Base-by-base conservation (phyloP, 306 rosid genomes). In the Malus sylvestris region DNA sequence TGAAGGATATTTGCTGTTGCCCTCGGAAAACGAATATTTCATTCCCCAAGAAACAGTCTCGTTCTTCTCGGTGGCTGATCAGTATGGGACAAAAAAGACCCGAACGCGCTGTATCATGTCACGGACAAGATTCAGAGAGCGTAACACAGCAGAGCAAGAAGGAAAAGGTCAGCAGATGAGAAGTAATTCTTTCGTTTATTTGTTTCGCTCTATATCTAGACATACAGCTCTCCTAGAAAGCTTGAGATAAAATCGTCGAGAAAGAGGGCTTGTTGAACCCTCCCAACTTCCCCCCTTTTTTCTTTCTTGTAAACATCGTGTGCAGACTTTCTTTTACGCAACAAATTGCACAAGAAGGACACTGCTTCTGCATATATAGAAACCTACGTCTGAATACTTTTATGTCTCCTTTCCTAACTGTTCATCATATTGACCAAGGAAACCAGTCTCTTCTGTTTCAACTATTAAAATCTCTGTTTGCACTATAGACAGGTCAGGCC, bases 11-110 rank as follows among this genome's bases (percentile, higher is more conserved):
- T 29, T 71, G 81, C 63, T 74, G 74, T 40, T 82, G 83, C 53
- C 59, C 83, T 81, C 81, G 40, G 0, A 82, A 78, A 16, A 77
- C 65, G 51, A 67, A 9, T 22, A 20, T 89, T 25, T 84, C 91
- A 0, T 89, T 84, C 74, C 82, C 80, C 68, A 87, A 51, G 77
- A 88, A 75, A 77, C 58, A 71, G 35, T 46, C 77, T 20, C 72
- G 33, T 20, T 65, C 73, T 78, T 79, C 77, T 68, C 10, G 12
- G 3, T 46, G 72, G 79, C 45, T 27, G n/a, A 45, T 61, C 20
- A 74, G 3, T 44, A 61, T 12, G 46, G 60, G 29, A 19, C 69
- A 73, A 73, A 60, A 44, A 44, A 74, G 30, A 61, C 60, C 66
- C 4, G 6, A 61, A 66, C 20, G 77, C 20, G 33, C 70, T 11